Evolutionary conservation across 2,329 filamentous ascomycete genomes (phyloP), one percentile per base, ranked within the genome.

Genomic region (Pseudopyricularia cyperi): DNA sequence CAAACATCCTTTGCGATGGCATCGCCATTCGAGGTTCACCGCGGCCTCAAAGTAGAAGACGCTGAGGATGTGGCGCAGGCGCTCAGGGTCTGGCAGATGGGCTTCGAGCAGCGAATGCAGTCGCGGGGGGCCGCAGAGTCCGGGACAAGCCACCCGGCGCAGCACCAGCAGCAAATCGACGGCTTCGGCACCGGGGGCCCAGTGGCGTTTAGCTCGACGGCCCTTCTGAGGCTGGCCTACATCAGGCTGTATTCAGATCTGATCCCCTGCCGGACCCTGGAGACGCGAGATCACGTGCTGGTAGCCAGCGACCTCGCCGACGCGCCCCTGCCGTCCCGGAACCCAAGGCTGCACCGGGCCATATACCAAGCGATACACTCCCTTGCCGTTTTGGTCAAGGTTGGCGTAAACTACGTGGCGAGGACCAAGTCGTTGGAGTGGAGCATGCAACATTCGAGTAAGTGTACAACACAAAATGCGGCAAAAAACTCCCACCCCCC

Each of bases 351-450:
- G 24, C 80, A 78, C 33, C 71, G 80, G 46, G 83, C 82, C 1
- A 76, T 86, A 0, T 74, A 84, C 28, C 83, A 87, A 58, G 79
- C 81, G 1, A 78, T 83, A 28, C 83, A 86, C 60, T 82, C 83
- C 0, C 67, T 87, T 34, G 82, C 80, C 3, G 80, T 85, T 69
- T 68, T 83, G 24, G 78, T 84, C 54, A 83, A 82, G 61, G 71
- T 74, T 14, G 79, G 79, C 0, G 77, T 82, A 19, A 80, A 79
- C 57, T 82, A 80, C 57, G 76, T 82, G 48, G 77, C 79, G 42
- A 72, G 76, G 56, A 77, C 77, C 5, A 80, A 81, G 63, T 78
- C 76, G 1, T 67, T 76, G 1, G 75, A 80, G 60, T 81, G 79
- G 79, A 80, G 77, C 59, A 80, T 82, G 59, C 77, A 81, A 55